Evolutionary conservation across 441 rosid species (phyloP).

Genomic region (Erodium trifolium): DNA sequence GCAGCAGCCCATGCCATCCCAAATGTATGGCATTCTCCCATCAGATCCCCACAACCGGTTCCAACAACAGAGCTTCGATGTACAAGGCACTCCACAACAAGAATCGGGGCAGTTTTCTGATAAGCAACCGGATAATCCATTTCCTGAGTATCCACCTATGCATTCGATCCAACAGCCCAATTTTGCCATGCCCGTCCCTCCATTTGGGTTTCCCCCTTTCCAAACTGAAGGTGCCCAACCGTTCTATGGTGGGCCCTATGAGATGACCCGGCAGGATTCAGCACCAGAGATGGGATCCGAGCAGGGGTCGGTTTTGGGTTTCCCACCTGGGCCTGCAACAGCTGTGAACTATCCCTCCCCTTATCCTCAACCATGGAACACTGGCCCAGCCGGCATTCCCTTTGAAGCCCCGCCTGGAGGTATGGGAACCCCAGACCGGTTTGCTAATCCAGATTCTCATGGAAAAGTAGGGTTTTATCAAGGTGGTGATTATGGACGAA

Average conservation of each 20-base stretch:
- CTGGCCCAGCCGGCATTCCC: conserved; percentile 18
- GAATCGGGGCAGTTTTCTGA: too few species aligned
- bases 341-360: conserved; percentile 39
- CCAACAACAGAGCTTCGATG: conserved; percentile 28
- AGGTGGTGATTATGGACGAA: conserved; percentile 30
- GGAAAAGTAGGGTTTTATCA: too few species aligned
- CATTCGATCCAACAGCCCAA: conserved; percentile 29
- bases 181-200: conserved; percentile 45
- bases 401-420: conserved; percentile 29
- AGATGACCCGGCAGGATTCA: conserved; percentile 39
- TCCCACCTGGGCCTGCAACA: conserved; percentile 46
- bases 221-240: conserved; percentile 27
- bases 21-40: conserved; percentile 45
- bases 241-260: conserved; percentile 51
- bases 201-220: conserved; percentile 19
- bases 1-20: conserved; percentile 37
- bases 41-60: conserved; percentile 30
- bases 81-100: conserved; percentile 23
- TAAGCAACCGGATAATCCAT: conserved; percentile 32
- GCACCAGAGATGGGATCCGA: conserved; percentile 51
- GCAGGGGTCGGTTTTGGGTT: conserved; percentile 68
- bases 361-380: conserved; percentile 69
- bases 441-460: conserved; percentile 37
- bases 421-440: conserved; percentile 4
- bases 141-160: conserved; percentile 52